Base-by-base conservation (phyloP, 2,329 filamentous ascomycete genomes). In the Pyrenochaeta sp. region DNA sequence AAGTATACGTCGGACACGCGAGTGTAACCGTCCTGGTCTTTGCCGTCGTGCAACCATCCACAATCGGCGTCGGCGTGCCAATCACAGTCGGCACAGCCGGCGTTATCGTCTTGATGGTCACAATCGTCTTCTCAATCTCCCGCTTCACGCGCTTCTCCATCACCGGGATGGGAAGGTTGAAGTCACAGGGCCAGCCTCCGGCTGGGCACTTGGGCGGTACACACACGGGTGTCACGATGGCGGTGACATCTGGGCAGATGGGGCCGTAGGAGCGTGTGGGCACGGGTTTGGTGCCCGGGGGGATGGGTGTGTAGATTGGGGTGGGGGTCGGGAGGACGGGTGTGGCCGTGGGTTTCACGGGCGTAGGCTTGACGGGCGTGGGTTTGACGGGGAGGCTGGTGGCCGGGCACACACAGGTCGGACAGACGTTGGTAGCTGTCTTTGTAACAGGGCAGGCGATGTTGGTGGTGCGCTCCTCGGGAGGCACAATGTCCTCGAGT, bases 1-100 rank as follows among this genome's bases (percentile, higher is more conserved):
- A 63, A 31, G 57, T 60, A 32, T 46, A 63, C 10, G 57, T 63
- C 20, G 59, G 59, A 42, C 59, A 63, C 11, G 32, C 30, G 23
- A 26, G n/a, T 22, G 27, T 26, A n/a, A 43, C 27, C 9, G 48
- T 51, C 37, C 26, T 51, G 23, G 53, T 59, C 20, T 39, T 20
- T 10, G 38, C 14, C 13, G 23, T 20, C 7, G 39, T 35, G 26
- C 41, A 41, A 21, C 14, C 14, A 14, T 8, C 35, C 8, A 34
- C n/a, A 7, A 15, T n/a, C 4, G 36, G 24, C 14, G 44, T 38
- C 27, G 18, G 19, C 6, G 8, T 9, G 6, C 18, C 31, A 36
- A 14, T n/a, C n/a, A n/a, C n/a, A n/a, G n/a, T n/a, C n/a, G n/a
- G n/a, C n/a, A n/a, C n/a, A n/a, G n/a, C n/a, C n/a, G n/a, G n/a